Evolutionary conservation across 2,329 filamentous ascomycete species (phyloP), one percentile per base, ranked within the genome.

Genomic region (Botrytis porri): DNA sequence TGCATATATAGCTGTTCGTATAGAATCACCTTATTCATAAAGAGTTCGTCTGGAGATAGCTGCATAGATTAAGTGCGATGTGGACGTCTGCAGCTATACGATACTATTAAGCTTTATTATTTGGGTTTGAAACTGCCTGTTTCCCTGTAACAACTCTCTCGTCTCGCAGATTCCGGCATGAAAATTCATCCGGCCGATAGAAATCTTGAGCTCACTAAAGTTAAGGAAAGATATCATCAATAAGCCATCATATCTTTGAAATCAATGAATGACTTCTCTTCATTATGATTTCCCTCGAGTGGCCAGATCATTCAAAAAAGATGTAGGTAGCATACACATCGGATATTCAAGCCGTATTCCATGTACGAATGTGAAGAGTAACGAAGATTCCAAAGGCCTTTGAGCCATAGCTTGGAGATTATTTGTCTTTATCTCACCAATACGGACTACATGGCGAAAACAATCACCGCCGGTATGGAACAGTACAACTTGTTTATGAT

Each of bases 151-250:
- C 25, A 54, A n/a, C 25, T 48, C 4, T 16, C 48, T 54, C 48
- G 7, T 5, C 12, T n/a, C 10, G 0, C 0, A 16, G 48, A 51
- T 16, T 12, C 4, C 12, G 7, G 3, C 10, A n/a, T n/a, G 48
- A n/a, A 3, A n/a, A 16, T 54, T 54, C 0, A n/a, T n/a, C 10
- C 25, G 48, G 10, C 25, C 25, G 25, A 14, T 4, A 14, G 25
- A 16, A 16, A 1, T n/a, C 3, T n/a, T n/a, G n/a, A 25, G 0
- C 5, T 25, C 8, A 10, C 22, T 10, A 48, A 4, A 48, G 3
- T 48, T 22, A 1, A 22, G 8, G 25, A 48, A 25, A 25, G 1
- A 3, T 14, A 41, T 3, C 9, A 1, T 54, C 25, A 25, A n/a
- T 54, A 16, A 16, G 1, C 3, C 5, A n/a, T n/a, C 16, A 20